Evolutionary conservation across 73 alveolate species (phyloP).

Genomic region (Durusdinium trenchii): DNA sequence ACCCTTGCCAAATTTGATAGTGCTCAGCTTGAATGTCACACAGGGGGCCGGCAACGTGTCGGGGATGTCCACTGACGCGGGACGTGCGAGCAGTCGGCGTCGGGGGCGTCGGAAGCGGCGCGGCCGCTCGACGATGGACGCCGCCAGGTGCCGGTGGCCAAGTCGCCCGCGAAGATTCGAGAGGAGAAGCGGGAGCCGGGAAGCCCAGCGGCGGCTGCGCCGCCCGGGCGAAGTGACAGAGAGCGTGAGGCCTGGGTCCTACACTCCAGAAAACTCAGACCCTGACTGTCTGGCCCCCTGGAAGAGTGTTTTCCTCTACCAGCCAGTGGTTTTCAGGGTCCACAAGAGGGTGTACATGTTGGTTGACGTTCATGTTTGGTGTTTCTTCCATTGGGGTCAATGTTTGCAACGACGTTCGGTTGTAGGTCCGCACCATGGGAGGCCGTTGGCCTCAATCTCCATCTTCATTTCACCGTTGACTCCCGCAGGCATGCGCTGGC

Average conservation of each 20-base stretch:
- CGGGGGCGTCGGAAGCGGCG: not conserved
- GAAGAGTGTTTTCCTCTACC: not conserved
- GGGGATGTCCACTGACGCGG: not conserved
- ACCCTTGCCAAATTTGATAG: not conserved
- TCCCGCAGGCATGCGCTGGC: too few relatives aligned
- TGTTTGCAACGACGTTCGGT: too few relatives aligned
- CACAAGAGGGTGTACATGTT: not conserved
- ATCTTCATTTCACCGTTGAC: too few relatives aligned
- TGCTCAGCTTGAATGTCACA: not conserved
- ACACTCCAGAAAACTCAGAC: not conserved
- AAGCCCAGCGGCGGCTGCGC: not conserved
- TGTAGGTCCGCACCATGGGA: too few relatives aligned
- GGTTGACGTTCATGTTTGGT: not conserved
- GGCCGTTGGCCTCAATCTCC: too few relatives aligned
- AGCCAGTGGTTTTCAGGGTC: not conserved
- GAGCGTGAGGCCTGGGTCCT: not conserved
- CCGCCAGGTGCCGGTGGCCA: constrained; percentile 49
- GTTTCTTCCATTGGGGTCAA: not conserved
- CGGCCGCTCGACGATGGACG: not conserved
- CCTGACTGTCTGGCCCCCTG: not conserved
- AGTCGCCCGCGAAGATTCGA: constrained; percentile 20
- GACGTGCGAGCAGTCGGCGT: not conserved
- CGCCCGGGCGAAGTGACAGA: not conserved
- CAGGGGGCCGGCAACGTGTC: not conserved
- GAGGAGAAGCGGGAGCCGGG: constrained; percentile 48